These are phyloP conservation scores for Colletotrichum neosansevieriae DNA, from an alignment of 2,329 filamentous ascomycete species.

Conservation along the genomic window DNA sequence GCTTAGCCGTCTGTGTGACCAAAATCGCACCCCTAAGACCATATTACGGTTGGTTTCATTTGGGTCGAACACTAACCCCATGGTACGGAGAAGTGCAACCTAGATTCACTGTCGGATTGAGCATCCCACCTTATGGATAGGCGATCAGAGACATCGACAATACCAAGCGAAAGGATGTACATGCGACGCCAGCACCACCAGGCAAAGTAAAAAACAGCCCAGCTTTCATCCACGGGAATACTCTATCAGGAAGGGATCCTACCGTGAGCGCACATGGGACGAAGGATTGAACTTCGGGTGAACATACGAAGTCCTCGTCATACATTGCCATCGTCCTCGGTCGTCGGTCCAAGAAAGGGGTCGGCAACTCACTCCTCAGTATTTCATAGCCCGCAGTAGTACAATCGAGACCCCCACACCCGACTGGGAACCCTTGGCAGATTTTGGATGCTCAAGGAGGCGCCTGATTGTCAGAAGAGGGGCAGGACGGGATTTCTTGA, in stretches of 20 bases:
- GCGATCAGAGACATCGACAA: background rate
- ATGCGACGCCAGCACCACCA: background rate
- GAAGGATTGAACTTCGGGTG: background rate
- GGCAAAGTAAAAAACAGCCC: conserved; percentile 9
- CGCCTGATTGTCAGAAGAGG: conserved; percentile 4
- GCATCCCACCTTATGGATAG: conserved; percentile 8
- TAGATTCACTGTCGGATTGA: background rate
- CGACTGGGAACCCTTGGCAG: conserved; percentile 3
- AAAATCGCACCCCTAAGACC: background rate
- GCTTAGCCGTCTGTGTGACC: conserved; percentile 3
- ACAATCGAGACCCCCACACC: conserved; percentile 21
- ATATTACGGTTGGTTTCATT: background rate
- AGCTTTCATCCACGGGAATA: background rate
- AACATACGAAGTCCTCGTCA: background rate
- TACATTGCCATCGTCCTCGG: conserved; percentile 25
- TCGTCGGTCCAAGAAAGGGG: conserved; percentile 13
- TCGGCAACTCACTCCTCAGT: conserved; percentile 1
- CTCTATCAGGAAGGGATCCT: background rate
- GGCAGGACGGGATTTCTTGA: conserved; percentile 15
- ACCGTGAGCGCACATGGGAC: background rate
- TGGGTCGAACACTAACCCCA: conserved; percentile 3
- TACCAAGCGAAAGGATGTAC: background rate
- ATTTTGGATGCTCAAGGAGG: conserved; percentile 12
- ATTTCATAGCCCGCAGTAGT: background rate
- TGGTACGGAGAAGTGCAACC: background rate